Evolutionary conservation across 257 asterid genomes (phyloP).

Genomic region (Solanum neorickii): DNA sequence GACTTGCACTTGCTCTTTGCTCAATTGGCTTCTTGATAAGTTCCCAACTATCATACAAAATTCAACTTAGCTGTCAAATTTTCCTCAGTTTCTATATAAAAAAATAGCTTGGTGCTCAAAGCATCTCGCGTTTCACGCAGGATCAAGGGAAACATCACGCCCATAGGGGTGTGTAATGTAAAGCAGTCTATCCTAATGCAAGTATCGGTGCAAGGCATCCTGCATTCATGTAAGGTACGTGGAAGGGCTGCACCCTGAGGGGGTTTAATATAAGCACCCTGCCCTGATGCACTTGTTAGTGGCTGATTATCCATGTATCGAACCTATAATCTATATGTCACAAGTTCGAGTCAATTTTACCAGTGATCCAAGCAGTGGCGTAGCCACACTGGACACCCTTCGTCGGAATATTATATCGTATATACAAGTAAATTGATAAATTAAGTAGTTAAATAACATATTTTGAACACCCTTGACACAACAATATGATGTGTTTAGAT

Average conservation of each 20-base stretch:
- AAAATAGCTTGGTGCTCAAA: not conserved
- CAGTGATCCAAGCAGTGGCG: not conserved
- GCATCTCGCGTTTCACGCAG: not conserved
- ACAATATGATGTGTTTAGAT: no score
- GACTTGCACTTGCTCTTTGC: slow-evolving; percentile 52
- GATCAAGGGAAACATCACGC: not conserved
- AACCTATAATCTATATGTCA: not conserved
- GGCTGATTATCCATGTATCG: not conserved
- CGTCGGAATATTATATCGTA: no score
- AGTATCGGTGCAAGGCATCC: not conserved
- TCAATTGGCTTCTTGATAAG: slow-evolving; percentile 62
- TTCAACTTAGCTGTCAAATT: not conserved
- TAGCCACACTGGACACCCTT: no score
- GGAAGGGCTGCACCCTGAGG: not conserved
- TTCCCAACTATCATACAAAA: slow-evolving; percentile 45
- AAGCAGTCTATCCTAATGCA: not conserved
- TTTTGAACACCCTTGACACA: no score
- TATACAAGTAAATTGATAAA: no score
- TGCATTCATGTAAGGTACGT: not conserved
- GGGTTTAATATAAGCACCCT: not conserved
- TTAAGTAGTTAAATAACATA: no score
- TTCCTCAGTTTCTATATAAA: not conserved
- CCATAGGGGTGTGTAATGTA: not conserved
- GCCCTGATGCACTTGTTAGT: not conserved
- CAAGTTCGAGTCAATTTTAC: not conserved